These are phyloP conservation scores for Magnolia changhungtana DNA, from an alignment of 164 flowering plant species.

Conservation along the genomic window DNA sequence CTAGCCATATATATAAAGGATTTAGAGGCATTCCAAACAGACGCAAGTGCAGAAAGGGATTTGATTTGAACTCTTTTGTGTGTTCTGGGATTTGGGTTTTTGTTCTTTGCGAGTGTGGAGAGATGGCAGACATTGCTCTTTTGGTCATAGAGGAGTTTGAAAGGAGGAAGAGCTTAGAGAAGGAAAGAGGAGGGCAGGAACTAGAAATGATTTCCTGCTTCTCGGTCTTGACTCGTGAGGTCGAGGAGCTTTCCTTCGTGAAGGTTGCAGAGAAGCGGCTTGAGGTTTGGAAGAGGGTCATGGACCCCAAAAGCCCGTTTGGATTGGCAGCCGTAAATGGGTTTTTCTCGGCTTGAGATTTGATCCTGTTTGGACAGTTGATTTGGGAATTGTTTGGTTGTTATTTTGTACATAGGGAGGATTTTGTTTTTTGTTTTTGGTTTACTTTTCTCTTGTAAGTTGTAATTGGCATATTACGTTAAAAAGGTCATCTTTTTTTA, in stretches of 20 bases:
- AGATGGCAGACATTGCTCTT: conserved; percentile 74
- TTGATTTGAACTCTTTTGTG: neutral
- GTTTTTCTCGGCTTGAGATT: conserved; percentile 59
- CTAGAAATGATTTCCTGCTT: conserved; percentile 19
- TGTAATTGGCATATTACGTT: too few relatives aligned
- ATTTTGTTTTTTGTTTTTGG: neutral
- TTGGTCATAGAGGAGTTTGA: conserved; percentile 75
- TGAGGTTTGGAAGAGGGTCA: conserved; percentile 19
- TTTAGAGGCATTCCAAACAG: neutral
- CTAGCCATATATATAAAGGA: neutral
- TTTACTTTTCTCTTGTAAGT: neutral
- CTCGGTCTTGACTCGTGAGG: conserved; percentile 16
- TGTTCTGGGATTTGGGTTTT: too few relatives aligned
- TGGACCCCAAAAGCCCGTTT: conserved; percentile 43
- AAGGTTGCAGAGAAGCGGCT: conserved; percentile 15
- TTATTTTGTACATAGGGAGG: neutral
- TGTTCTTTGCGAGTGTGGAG: neutral
- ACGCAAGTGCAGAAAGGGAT: neutral
- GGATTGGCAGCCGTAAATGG: conserved; percentile 50
- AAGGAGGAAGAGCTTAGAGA: conserved; percentile 38
- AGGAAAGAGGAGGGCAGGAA: conserved; percentile 10
- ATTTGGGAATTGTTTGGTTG: neutral
- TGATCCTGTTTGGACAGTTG: neutral
- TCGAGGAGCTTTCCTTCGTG: conserved; percentile 18
- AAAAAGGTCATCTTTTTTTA: too few relatives aligned